Evolutionary conservation across 805 yeast genomes (phyloP), one percentile per base, ranked within the genome.

Genomic region (Candida coquimbonensis): DNA sequence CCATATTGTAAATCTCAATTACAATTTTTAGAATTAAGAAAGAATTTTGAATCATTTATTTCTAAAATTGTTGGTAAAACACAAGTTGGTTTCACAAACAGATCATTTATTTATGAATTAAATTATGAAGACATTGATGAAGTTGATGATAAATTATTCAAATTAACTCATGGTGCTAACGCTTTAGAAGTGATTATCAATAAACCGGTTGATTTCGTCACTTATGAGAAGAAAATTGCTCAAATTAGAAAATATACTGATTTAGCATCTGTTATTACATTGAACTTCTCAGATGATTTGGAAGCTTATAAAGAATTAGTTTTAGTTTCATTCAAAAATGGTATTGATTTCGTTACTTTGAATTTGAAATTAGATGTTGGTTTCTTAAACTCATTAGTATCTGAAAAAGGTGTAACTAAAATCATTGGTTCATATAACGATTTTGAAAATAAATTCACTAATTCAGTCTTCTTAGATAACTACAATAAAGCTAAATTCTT

Each of bases 141-240:
- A 53, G 65, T 86, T 50, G 63, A 62, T 11, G 63, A 64, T 2
- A 68, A 69, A 14, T 61, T 69, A n/a, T 69, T 67, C 4, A 60
- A 69, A 5, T 65, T 88, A 38, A 66, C 81, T 7, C 70, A 75
- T 44, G 97, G 96, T 4, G 76, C 83, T 52, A 76, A 77, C 52
- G 96, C 95, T 8, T 81, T 91, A 34, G 96, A 91, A 61, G 69
- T 91, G 96, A 87, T 64, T 70, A 78, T 49, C 71, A 89, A 49
- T 65, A 36, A 46, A 19, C 45, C 74, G 44, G 68, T 68, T 50
- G 71, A 73, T 32, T 54, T 64, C 19, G 71, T 70, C 9, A 85
- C 73, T 61, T 87, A 90, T 31, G 80, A 83, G 46, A 80, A 78
- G 49, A 96, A 89, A 61, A 67, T 87, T 44, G 85, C 88, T 2